A percentile compares a stretch with the other conserved stretches of the same genome.
These are phyloP conservation scores for Trichoderma hamatum DNA, from an alignment of 2,329 filamentous ascomycete genomes.

Conservation along the genomic window DNA sequence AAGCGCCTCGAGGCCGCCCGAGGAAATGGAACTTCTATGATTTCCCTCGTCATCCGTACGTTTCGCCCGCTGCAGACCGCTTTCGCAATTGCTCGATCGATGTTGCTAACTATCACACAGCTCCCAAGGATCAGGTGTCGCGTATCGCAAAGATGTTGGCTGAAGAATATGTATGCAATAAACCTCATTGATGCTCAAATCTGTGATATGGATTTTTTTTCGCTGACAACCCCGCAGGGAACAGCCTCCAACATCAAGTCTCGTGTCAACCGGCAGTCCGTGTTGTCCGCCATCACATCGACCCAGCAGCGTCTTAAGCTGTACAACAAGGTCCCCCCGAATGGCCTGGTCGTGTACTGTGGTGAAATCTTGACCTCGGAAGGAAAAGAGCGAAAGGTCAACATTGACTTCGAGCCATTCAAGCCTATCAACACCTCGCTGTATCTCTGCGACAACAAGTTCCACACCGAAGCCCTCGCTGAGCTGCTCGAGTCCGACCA, in stretches of 20 bases:
- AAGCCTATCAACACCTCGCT: constrained; percentile 99
- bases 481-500: constrained; percentile 98
- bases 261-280: constrained; percentile 96
- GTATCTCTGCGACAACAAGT: constrained; percentile 99
- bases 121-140: constrained; percentile 97
- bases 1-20: constrained; percentile 96
- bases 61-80: constrained; percentile 31
- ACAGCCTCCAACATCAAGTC: constrained; percentile 99
- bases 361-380: constrained; percentile 99
- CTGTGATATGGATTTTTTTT: background rate
- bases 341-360: constrained; percentile 97
- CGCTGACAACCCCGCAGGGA: constrained; percentile 61
- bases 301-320: constrained; percentile 99
- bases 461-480: constrained; percentile 95
- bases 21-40: constrained; percentile 99
- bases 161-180: constrained; percentile 86
- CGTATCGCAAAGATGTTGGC: constrained; percentile 99
- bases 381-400: constrained; percentile 99
- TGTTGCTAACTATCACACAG: constrained; percentile 48
- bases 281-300: constrained; percentile 96
- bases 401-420: constrained; percentile 99
- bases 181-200: background rate
- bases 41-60: constrained; percentile 97
- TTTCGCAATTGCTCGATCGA: constrained; percentile 9
- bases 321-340: constrained; percentile 98